phyloP scores from a whole-genome alignment of 2,329 filamentous ascomycete species.

The Aspergillus amoenus region DNA sequence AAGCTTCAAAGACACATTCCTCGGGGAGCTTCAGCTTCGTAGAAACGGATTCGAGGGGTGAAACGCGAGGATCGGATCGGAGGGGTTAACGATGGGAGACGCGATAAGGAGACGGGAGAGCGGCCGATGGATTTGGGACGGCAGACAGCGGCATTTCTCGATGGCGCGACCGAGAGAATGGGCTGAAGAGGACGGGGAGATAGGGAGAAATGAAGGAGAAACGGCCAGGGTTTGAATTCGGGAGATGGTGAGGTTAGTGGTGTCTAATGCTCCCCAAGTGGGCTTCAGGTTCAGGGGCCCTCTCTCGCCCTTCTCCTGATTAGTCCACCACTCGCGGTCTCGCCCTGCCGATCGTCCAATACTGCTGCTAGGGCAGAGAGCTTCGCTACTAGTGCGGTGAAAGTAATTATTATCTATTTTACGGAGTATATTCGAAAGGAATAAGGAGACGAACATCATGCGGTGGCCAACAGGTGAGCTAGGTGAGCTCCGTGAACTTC shows the following conservation, averaged over 20 bases:
- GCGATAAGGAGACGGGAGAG: slow-evolving; percentile 17
- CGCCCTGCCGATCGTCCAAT: slow-evolving; percentile 31
- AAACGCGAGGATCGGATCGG: slow-evolving; percentile 2
- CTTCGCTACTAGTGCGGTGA: not conserved
- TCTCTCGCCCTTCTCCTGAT: slow-evolving; percentile 1
- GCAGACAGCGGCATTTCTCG: slow-evolving; percentile 20
- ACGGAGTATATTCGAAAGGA: too few species aligned
- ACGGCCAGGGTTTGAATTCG: slow-evolving; percentile 5
- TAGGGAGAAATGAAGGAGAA: slow-evolving; percentile 2
- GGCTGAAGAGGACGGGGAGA: not conserved
- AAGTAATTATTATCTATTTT: too few species aligned
- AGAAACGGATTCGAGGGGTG: not conserved
- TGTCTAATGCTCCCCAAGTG: slow-evolving; percentile 3
- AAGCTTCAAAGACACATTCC: slow-evolving; percentile 12
- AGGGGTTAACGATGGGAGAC: slow-evolving; percentile 13
- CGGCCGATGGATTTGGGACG: slow-evolving; percentile 10
- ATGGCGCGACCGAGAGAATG: not conserved
- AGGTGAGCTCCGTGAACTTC: not conserved
- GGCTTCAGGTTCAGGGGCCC: slow-evolving; percentile 9
- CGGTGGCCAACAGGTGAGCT: not conserved
- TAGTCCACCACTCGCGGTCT: slow-evolving; percentile 16
- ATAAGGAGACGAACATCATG: not conserved
- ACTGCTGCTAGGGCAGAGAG: slow-evolving; percentile 2
- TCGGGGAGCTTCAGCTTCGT: not conserved
- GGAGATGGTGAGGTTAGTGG: slow-evolving; percentile 8